Base-by-base conservation (phyloP, 208 protist species). In the Acanthamoeba culbertsoni region DNA sequence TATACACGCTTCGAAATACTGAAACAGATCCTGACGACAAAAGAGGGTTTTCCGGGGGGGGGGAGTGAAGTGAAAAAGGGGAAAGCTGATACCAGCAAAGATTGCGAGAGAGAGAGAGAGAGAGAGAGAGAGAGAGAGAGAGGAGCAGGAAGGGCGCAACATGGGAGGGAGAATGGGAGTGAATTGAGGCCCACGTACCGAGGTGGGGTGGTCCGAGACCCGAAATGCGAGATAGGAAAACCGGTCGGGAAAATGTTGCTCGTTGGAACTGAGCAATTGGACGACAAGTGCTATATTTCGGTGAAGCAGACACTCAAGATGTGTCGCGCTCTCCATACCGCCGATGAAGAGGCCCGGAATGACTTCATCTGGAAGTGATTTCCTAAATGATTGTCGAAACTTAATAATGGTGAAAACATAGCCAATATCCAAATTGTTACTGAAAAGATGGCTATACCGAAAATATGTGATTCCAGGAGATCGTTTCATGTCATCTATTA, bases 261-360 rank as follows among this genome's bases (percentile, higher is more conserved):
- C 71, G 71, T 26, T 51, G 8, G 43, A 35, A n/a, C 43, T 42
- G 16, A 79, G n/a, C 42, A 79, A 33, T 42, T 79, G 71, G 40
- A 79, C 71, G 35, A 79, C 33, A 28, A 79, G 37, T 2, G n/a
- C 51, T 14, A 79, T 51, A 14, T 79, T 79, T 20, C 71, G 71
- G 71, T 79, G 71, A 26, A 23, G 71, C 71, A 79, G 71, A 2
- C 40, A 46, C 26, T 28, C 8, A 14, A 79, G 31, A 28, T 51
- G 7, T 35, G 71, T 42, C 18, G 71, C 71, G 4, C 71, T 79
- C 33, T 79, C 71, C 43, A 42, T 23, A 42, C 71, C 35, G 20
- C 71, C 71, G n/a, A 79, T 79, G 71, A 33, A 79, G 42, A 79
- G 71, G 6, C 71, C 71, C 12, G 71, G 71, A 51, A 79, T 79